Evolutionary conservation across 192 early-diverging fungal genomes (phyloP), one percentile per base, ranked within the genome.

Genomic region (Entomortierella lignicola): DNA sequence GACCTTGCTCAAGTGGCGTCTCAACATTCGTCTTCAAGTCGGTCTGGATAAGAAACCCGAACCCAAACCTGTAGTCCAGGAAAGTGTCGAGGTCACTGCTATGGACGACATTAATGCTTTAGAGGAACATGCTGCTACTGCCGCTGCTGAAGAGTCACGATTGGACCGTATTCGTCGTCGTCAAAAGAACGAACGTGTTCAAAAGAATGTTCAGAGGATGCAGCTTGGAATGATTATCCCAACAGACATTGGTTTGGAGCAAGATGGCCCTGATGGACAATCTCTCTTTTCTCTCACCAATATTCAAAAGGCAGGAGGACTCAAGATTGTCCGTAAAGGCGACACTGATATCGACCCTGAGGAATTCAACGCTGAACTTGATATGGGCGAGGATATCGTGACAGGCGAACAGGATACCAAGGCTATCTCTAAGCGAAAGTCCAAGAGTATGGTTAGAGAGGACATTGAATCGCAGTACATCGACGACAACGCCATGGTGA

Each of bases 1-100:
- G 82, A 79, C 71, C 30, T 77, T 99, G 56, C 88, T 99, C 66
- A 94, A 92, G 72, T 99, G 98, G 98, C 86, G 95, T 47, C 88
- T 91, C 17, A 79, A 73, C 5, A 82, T 98, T 53, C 89, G 95
- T 66, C 83, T 91, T 66, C 77, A 82, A 53, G 77, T 84, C 41
- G 80, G 69, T 62, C 54, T 91, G 8, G 86, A 82, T 43, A 82
- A 84, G 66, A 88, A 85, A 55, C 75, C 79, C 13, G 86, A 85
- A 55, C 82, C 82, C 66, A 81, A 85, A 52, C 56, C 80, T 5
- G 77, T 77, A 8, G 80, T 70, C 26, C 62, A 82, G 62, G 71
- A 64, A 20, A 56, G 69, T 6, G 67, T 79, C 8, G 82, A 83
- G 54, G 67, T 83, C 68, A 81, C 81, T 13, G 65, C 84, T 11